Evolutionary conservation across 2,329 filamentous ascomycete genomes (phyloP).

Genomic region (Penicillium sp.): DNA sequence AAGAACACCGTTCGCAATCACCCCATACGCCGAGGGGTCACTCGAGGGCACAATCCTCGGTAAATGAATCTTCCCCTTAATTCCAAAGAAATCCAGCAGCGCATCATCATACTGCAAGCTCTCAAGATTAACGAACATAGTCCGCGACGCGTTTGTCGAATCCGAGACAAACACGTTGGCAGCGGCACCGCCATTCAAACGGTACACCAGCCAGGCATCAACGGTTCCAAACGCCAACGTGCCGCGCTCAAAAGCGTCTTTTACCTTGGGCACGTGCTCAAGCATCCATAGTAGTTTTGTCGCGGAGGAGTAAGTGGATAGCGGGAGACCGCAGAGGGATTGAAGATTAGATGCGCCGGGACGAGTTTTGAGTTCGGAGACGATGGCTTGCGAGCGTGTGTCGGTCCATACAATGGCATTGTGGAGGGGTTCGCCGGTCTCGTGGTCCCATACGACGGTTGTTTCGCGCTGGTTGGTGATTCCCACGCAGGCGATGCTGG

Average conservation of each 20-base stretch:
- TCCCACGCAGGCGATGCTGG: constrained; percentile 74
- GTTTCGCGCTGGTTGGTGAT: constrained; percentile 94
- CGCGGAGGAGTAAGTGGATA: constrained; percentile 86
- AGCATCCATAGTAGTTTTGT: constrained; percentile 86
- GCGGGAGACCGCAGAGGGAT: constrained; percentile 75
- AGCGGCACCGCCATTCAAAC: constrained; percentile 71
- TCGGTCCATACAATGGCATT: constrained; percentile 92
- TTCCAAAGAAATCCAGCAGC: constrained; percentile 78
- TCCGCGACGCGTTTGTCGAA: constrained; percentile 83
- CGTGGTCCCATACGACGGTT: constrained; percentile 80
- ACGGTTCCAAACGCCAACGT: constrained; percentile 83
- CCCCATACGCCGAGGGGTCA: constrained; percentile 72
- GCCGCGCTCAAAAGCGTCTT: constrained; percentile 74
- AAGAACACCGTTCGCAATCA: constrained; percentile 67
- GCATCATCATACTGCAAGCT: constrained; percentile 78
- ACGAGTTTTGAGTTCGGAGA: constrained; percentile 73
- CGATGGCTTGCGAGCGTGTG: constrained; percentile 76
- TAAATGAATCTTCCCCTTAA: constrained; percentile 74
- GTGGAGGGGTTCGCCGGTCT: constrained; percentile 78
- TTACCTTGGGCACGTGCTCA: constrained; percentile 71
- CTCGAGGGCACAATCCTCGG: constrained; percentile 84
- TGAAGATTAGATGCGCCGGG: constrained; percentile 70
- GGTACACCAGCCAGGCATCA: constrained; percentile 86
- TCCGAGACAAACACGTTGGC: constrained; percentile 81
- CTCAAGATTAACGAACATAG: constrained; percentile 90